Percentiles rank a stretch among this genome's conserved stretches.
These are phyloP conservation scores for Lolium perenne DNA, from an alignment of 176 grass and related monocot species.

Conservation along the genomic window DNA sequence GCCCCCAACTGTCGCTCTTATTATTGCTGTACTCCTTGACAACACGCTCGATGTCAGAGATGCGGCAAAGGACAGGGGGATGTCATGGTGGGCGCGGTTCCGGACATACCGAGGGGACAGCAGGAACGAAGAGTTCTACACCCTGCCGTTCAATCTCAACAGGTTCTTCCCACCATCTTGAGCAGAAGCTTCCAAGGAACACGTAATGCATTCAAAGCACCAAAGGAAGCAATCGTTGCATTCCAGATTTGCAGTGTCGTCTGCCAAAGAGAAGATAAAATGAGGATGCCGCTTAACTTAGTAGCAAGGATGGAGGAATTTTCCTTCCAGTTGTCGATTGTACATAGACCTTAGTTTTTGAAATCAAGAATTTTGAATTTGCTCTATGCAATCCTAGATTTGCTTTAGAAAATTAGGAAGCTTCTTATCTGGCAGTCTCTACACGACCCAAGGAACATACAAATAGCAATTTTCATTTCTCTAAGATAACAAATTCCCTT, in stretches of 20 bases:
- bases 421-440: background rate
- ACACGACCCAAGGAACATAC: background rate
- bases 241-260: background rate
- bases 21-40: conserved; percentile 79
- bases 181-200: background rate
- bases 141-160: conserved; percentile 92
- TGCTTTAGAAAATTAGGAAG: background rate
- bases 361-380: conserved; percentile 23
- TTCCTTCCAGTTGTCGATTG: conserved; percentile 22
- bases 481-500: no score
- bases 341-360: conserved; percentile 46
- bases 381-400: background rate
- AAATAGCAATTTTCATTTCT: background rate
- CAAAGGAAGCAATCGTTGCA: background rate
- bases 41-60: conserved; percentile 86
- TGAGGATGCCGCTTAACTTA: background rate
- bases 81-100: conserved; percentile 92
- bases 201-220: background rate
- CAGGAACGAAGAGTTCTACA: conserved; percentile 91
- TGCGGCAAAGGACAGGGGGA: conserved; percentile 71
- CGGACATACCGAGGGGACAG: conserved; percentile 84
- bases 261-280: conserved; percentile 4
- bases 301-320: conserved; percentile 3
- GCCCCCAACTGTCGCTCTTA: conserved; percentile 78
- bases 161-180: conserved; percentile 81